Conservation (phyloP, 306 rosid species). For the Trifolium fragiferum region DNA sequence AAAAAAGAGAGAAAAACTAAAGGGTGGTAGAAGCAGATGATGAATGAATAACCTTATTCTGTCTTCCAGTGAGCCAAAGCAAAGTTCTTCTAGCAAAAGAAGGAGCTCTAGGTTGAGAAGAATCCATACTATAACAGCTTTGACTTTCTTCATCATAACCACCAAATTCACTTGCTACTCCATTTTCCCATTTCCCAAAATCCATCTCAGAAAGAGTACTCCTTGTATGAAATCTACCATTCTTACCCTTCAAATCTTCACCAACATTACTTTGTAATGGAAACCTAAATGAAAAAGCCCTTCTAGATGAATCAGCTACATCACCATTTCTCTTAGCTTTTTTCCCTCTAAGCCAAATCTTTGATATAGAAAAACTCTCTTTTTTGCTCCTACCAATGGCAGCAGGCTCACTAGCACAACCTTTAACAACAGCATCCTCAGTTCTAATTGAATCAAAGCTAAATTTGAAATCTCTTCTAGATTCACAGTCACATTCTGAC, state of each 20-base stretch:
- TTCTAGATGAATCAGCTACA: slow-evolving; percentile 52
- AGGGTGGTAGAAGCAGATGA: slow-evolving; percentile 59
- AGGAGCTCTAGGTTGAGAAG: slow-evolving; percentile 69
- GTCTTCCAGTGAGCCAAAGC: slow-evolving; percentile 89
- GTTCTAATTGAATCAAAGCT: slow-evolving; percentile 46
- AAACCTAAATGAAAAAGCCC: slow-evolving; percentile 78
- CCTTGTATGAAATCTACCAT: slow-evolving; percentile 49
- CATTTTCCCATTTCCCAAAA: slow-evolving; percentile 65
- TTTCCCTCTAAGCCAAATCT: slow-evolving; percentile 85
- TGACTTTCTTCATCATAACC: slow-evolving; percentile 68
- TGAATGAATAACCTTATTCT: slow-evolving; percentile 87
- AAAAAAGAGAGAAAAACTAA: slow-evolving; percentile 29
- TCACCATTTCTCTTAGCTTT: slow-evolving; percentile 48
- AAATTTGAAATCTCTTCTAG: slow-evolving; percentile 77
- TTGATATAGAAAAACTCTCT: slow-evolving; percentile 81
- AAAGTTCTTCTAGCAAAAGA: slow-evolving; percentile 90
- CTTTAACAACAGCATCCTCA: slow-evolving; percentile 43
- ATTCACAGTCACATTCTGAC: slow-evolving; percentile 87
- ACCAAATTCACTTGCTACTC: slow-evolving; percentile 61
- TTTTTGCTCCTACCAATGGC: slow-evolving; percentile 45
- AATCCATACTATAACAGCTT: slow-evolving; percentile 76
- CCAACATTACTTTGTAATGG: slow-evolving; percentile 45
- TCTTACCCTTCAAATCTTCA: slow-evolving; percentile 53
- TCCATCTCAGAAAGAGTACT: slow-evolving; percentile 65
- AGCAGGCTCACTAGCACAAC: no score